phyloP scores from a whole-genome alignment of 2,329 filamentous ascomycete species.

The Claviceps quebecensis region DNA sequence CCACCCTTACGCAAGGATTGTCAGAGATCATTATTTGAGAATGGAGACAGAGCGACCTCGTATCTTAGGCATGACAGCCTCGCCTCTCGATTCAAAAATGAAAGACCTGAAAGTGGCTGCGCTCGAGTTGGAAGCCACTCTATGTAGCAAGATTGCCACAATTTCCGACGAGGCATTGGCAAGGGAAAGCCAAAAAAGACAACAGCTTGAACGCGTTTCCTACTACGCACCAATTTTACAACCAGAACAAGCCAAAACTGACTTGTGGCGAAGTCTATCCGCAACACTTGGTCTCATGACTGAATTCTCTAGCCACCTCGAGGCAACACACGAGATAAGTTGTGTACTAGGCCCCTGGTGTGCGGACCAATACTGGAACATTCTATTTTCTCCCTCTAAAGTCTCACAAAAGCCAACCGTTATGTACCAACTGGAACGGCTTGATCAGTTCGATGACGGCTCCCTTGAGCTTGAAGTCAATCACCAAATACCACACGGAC shows the following conservation, averaged over 20 bases:
- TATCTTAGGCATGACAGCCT: conserved; percentile 94
- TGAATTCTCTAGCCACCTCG: conserved; percentile 42
- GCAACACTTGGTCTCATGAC: conserved; percentile 24
- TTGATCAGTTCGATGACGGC: neutral
- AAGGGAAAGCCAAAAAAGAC: conserved; percentile 10
- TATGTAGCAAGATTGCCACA: conserved; percentile 76
- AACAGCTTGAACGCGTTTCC: conserved; percentile 36
- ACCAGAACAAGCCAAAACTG: conserved; percentile 41
- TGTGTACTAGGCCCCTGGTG: conserved; percentile 70
- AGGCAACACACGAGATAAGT: conserved; percentile 43
- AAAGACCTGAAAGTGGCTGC: conserved; percentile 55
- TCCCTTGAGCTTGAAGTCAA: neutral
- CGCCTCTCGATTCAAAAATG: conserved; percentile 71
- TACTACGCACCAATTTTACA: conserved; percentile 29
- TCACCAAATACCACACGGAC: neutral
- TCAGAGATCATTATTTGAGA: conserved; percentile 68
- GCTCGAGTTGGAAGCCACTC: conserved; percentile 56
- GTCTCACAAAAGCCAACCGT: conserved; percentile 43
- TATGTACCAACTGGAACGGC: conserved; percentile 16
- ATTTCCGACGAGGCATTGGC: conserved; percentile 28
- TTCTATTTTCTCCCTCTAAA: conserved; percentile 47
- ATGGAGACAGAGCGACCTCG: conserved; percentile 45
- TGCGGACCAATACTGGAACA: conserved; percentile 64
- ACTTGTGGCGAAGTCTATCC: conserved; percentile 45
- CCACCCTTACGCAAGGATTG: conserved; percentile 78